Evolutionary conservation across 768 basidiomycete species (phyloP).

Genomic region (Tulasnella sp.): DNA sequence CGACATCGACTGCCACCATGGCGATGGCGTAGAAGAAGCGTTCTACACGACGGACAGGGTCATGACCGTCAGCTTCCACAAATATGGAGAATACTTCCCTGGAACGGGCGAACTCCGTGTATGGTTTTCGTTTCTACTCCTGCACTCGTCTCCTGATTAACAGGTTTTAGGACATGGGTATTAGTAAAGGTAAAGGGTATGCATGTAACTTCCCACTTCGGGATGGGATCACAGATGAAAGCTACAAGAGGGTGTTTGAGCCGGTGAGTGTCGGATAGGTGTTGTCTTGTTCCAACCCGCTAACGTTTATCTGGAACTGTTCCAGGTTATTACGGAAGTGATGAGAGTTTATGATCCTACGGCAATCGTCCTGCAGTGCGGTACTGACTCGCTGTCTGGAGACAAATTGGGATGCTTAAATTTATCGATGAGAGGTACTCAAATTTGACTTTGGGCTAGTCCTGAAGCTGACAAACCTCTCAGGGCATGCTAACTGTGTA

Average conservation of each 20-base stretch:
- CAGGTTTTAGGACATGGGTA: constrained; percentile 63
- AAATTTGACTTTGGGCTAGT: background rate
- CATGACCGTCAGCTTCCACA: constrained; percentile 97
- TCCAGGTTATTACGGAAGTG: constrained; percentile 78
- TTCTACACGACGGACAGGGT: constrained; percentile 98
- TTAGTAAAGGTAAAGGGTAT: constrained; percentile 89
- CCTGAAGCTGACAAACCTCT: background rate
- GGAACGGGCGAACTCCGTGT: constrained; percentile 95
- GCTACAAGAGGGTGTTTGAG: constrained; percentile 89
- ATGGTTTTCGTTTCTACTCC: constrained; percentile 21
- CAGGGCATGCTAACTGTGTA: constrained; percentile 95
- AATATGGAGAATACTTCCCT: constrained; percentile 98
- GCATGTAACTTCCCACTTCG: constrained; percentile 88
- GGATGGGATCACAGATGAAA: constrained; percentile 91
- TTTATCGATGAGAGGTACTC: constrained; percentile 79
- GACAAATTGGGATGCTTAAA: constrained; percentile 95
- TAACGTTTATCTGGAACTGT: background rate
- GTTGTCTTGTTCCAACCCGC: background rate
- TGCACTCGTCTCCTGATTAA: background rate
- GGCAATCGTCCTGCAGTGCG: constrained; percentile 93
- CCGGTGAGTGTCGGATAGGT: constrained; percentile 40
- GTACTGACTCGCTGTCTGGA: constrained; percentile 91
- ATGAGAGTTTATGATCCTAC: constrained; percentile 92
- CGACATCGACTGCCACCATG: constrained; percentile 97
- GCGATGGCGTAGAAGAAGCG: constrained; percentile 98